Evolutionary conservation across 1,284 basidiomycete species (phyloP).

Genomic region (Marasmius oreades): DNA sequence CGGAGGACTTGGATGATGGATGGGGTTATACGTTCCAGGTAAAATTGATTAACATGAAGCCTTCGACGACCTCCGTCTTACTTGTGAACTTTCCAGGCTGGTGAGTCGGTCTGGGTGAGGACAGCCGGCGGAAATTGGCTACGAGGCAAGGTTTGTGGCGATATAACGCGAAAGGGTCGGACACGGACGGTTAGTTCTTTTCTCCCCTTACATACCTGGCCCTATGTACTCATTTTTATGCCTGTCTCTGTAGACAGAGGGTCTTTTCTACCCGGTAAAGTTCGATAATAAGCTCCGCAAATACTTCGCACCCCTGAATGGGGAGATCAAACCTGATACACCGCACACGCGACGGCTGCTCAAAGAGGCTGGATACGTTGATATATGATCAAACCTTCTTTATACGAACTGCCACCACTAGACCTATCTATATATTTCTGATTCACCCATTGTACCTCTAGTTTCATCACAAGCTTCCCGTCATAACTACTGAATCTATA

Average conservation of each 20-base stretch:
- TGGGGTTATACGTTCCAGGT: conserved; percentile 54
- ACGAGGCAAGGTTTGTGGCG: conserved; percentile 41
- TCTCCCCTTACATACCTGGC: background rate
- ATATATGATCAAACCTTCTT: background rate
- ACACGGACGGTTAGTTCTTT: conserved; percentile 40
- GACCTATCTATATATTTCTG: background rate
- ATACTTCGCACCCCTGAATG: conserved; percentile 56
- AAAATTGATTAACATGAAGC: conserved; percentile 17
- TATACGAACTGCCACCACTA: background rate
- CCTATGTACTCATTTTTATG: too few species aligned
- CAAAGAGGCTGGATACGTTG: conserved; percentile 34
- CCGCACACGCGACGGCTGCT: conserved; percentile 37
- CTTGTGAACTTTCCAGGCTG: conserved; percentile 28
- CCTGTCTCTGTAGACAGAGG: conserved; percentile 32
- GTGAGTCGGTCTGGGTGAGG: conserved; percentile 51
- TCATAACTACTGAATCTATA: background rate
- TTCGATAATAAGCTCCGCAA: conserved; percentile 44
- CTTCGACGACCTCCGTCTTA: background rate
- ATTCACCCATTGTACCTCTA: background rate
- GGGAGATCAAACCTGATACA: conserved; percentile 59
- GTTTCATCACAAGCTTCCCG: background rate
- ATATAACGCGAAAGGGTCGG: conserved; percentile 37
- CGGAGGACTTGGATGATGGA: conserved; percentile 48
- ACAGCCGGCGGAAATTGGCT: conserved; percentile 48
- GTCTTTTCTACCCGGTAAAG: conserved; percentile 49